A percentile compares a stretch with the other conserved stretches of the same genome.
Conservation (phyloP, 2,329 filamentous ascomycete species). For the Parastagonospora avenae region DNA sequence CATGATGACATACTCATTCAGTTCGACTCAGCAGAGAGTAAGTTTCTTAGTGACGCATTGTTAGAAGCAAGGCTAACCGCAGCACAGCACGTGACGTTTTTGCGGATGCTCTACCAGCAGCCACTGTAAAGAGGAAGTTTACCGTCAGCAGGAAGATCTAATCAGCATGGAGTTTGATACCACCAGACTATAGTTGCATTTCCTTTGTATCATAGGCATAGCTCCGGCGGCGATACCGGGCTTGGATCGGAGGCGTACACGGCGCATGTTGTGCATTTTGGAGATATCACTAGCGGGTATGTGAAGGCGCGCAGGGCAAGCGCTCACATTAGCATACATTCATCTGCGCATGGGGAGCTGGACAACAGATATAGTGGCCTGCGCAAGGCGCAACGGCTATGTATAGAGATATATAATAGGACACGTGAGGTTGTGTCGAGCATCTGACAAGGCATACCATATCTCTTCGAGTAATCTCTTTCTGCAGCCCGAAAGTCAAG, state of each 20-base stretch:
- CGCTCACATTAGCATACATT: not conserved
- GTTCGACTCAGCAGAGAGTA: constrained; percentile 80
- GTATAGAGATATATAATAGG: too few relatives aligned
- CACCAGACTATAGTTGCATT: not conserved
- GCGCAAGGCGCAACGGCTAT: too few relatives aligned
- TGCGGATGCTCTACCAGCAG: constrained; percentile 52
- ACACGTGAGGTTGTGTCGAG: too few relatives aligned
- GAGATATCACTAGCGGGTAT: constrained; percentile 1
- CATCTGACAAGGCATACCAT: too few relatives aligned
- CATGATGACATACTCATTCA: constrained; percentile 88
- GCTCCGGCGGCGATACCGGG: not conserved
- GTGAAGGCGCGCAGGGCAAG: not conserved
- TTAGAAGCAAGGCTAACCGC: constrained; percentile 25
- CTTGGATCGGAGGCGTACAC: not conserved
- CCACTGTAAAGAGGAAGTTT: constrained; percentile 48
- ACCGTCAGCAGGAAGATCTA: constrained; percentile 51
- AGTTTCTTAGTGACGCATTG: constrained; percentile 42
- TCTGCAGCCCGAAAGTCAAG: too few relatives aligned
- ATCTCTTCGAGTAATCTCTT: too few relatives aligned
- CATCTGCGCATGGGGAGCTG: too few relatives aligned
- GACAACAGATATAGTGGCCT: too few relatives aligned
- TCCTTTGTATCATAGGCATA: not conserved
- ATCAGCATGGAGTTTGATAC: not conserved
- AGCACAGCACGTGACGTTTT: constrained; percentile 52
- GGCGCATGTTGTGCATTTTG: not conserved